Percentiles rank a stretch among this genome's conserved stretches.
These are phyloP conservation scores for Camelina neglecta DNA, from an alignment of 345 rosid genomes.

Conservation along the genomic window DNA sequence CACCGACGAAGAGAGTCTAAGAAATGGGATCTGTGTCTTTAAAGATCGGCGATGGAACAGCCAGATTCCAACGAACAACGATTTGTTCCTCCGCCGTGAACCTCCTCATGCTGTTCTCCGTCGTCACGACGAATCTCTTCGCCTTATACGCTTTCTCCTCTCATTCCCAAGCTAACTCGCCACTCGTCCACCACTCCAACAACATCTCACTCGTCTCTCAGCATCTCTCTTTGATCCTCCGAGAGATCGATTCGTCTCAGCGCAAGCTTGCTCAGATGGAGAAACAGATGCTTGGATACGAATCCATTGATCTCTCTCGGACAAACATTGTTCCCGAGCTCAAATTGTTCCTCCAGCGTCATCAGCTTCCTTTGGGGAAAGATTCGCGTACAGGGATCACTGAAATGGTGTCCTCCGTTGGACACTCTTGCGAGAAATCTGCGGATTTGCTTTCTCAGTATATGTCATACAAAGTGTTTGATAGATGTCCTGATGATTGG, in stretches of 20 bases:
- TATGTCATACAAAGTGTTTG: constrained; percentile 75
- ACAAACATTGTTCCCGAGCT: constrained; percentile 88
- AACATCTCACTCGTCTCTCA: constrained; percentile 86
- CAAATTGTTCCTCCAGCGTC: constrained; percentile 72
- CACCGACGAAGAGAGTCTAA: not conserved
- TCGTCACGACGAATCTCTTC: constrained; percentile 85
- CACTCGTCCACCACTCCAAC: constrained; percentile 42
- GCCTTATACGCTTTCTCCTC: constrained; percentile 92
- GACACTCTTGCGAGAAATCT: constrained; percentile 86
- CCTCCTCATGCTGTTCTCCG: constrained; percentile 92
- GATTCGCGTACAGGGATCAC: constrained; percentile 85
- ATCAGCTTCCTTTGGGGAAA: constrained; percentile 81
- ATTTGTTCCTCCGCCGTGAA: constrained; percentile 82
- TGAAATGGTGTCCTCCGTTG: constrained; percentile 97
- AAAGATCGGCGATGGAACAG: constrained; percentile 95
- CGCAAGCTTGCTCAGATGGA: constrained; percentile 87
- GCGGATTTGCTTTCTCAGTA: constrained; percentile 81
- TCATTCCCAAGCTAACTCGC: constrained; percentile 40
- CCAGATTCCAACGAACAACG: constrained; percentile 79
- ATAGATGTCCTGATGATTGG: constrained; percentile 84
- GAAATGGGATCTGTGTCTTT: constrained; percentile 89
- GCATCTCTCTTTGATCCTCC: constrained; percentile 77
- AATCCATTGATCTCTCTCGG: constrained; percentile 75
- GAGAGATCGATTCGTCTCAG: constrained; percentile 87
- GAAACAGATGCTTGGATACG: constrained; percentile 84